A percentile compares a stretch with the other conserved stretches of the same genome.
phyloP scores from a whole-genome alignment of 139 green algal species.

The Picochlorum sp. region DNA sequence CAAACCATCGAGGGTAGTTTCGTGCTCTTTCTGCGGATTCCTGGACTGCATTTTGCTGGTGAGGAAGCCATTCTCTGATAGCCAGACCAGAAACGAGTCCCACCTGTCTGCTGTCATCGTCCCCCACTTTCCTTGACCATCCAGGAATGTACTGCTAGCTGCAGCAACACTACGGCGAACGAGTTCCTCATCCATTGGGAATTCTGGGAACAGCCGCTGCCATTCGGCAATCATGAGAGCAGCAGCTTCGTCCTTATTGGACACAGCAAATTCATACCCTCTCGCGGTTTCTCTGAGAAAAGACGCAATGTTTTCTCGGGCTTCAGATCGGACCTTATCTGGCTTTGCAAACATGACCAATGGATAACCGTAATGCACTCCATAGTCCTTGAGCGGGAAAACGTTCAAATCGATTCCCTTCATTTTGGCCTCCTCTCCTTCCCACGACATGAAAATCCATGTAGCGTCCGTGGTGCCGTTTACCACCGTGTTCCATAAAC shows the following conservation, averaged over 20 bases:
- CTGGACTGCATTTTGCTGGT: conserved; percentile 36
- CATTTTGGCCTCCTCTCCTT: conserved; percentile 66
- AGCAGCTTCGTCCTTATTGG: conserved; percentile 44
- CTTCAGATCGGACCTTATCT: conserved; percentile 29
- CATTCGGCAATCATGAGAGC: conserved; percentile 8
- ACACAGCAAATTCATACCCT: conserved; percentile 48
- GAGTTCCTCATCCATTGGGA: conserved; percentile 32
- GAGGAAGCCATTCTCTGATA: conserved; percentile 46
- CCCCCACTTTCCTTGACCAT: conserved; percentile 27
- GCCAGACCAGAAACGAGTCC: conserved; percentile 67
- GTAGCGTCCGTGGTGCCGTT: conserved; percentile 62
- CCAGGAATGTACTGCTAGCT: not conserved
- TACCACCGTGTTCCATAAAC: conserved; percentile 73
- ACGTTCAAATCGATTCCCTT: conserved; percentile 57
- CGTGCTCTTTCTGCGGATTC: not conserved
- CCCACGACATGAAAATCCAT: conserved; percentile 81
- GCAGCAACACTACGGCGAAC: not conserved
- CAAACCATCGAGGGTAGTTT: conserved; percentile 49
- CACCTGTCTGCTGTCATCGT: conserved; percentile 37
- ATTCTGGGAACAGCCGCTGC: conserved; percentile 13
- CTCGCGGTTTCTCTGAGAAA: conserved; percentile 54
- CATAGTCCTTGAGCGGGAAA: conserved; percentile 64
- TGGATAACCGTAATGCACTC: conserved; percentile 64
- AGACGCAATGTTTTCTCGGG: not conserved
- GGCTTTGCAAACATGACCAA: conserved; percentile 50